Evolutionary conservation across 2,329 filamentous ascomycete species (phyloP), one percentile per base, ranked within the genome.

Genomic region (Fusarium sublunatum): DNA sequence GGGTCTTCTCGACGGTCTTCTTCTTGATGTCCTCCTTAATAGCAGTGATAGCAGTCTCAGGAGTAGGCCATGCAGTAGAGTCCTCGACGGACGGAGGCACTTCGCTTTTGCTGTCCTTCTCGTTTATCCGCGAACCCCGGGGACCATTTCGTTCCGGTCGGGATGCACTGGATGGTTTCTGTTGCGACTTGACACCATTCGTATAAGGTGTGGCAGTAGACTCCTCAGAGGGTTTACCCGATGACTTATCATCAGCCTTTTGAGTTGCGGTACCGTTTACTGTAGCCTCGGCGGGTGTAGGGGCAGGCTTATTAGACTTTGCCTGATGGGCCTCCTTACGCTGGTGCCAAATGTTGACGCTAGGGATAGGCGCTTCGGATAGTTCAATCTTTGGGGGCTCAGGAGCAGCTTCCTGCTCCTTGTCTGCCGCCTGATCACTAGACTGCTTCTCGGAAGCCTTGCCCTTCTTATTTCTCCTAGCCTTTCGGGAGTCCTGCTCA

Each of bases 341-440:
- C 77, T 93, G 87, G 62, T 88, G 85, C 94, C 95, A 99, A 61
- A 93, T 81, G 75, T 99, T 99, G 55, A 97, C 90, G 2, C 87
- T 76, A 1, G 95, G 95, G 39, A 91, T 83, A 28, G 92, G 90
- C 15, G 94, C 94, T 59, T 95, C 92, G 42, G 90, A 89, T 38
- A 97, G 81, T 69, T 89, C 85, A 40, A 86, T 79, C 70, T 88
- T 87, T 68, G 85, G 79, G 12, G 81, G 80, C 59, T 86, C 79
- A 24, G 67, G 72, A 28, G 60, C 68, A 12, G 64, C 48, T 45
- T 74, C 74, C 32, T 85, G 83, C 66, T 86, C 86, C 68, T 88
- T 86, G 65, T 88, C 87, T 40, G 73, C 72, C 15, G 82, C 78
- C 49, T 88, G 85, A 24, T 85, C 83, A 31, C 76, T 75, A 40